A percentile compares a stretch with the other conserved stretches of the same genome.
Evolutionary conservation across 2,329 filamentous ascomycete species (phyloP).

Genomic region (Microcyclosporella mali): DNA sequence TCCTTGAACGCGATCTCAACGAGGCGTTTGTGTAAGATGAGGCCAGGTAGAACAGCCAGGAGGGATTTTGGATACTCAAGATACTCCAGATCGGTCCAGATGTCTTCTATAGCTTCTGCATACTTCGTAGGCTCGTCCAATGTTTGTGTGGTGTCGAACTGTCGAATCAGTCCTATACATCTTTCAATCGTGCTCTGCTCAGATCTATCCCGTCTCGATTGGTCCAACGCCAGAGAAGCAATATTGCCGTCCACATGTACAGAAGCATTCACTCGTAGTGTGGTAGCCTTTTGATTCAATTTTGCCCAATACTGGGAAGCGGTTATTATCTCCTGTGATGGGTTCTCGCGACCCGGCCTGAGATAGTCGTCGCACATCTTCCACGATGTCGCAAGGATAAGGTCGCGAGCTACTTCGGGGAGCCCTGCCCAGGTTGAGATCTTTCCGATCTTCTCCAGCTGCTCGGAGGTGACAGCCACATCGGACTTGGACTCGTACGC

Average conservation of each 20-base stretch:
- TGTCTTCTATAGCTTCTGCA: conserved; percentile 23
- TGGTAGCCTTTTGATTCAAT: conserved; percentile 1
- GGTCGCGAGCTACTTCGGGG: conserved; percentile 40
- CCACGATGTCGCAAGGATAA: conserved; percentile 28
- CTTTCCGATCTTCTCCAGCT: conserved; percentile 22
- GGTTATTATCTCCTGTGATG: not conserved
- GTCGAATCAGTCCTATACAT: conserved; percentile 11
- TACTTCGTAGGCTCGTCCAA: not conserved
- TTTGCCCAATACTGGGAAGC: conserved; percentile 8
- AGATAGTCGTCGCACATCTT: conserved; percentile 19
- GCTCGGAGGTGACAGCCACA: conserved; percentile 18
- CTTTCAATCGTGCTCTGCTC: conserved; percentile 22
- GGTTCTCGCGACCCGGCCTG: not conserved
- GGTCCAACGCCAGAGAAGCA: conserved; percentile 12
- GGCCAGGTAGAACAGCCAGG: conserved; percentile 32
- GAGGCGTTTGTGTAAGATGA: conserved; percentile 34
- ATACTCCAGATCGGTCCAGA: conserved; percentile 46
- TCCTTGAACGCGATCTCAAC: conserved; percentile 21
- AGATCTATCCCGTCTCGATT: conserved; percentile 23
- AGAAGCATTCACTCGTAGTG: conserved; percentile 5
- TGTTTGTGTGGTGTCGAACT: not conserved
- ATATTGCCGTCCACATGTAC: conserved; percentile 17
- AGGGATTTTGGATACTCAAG: conserved; percentile 42
- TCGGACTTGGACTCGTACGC: conserved; percentile 24
- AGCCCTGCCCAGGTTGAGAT: conserved; percentile 32